These are phyloP conservation scores for Aquilaria sinensis DNA, from an alignment of 345 rosid species.

Conservation along the genomic window DNA sequence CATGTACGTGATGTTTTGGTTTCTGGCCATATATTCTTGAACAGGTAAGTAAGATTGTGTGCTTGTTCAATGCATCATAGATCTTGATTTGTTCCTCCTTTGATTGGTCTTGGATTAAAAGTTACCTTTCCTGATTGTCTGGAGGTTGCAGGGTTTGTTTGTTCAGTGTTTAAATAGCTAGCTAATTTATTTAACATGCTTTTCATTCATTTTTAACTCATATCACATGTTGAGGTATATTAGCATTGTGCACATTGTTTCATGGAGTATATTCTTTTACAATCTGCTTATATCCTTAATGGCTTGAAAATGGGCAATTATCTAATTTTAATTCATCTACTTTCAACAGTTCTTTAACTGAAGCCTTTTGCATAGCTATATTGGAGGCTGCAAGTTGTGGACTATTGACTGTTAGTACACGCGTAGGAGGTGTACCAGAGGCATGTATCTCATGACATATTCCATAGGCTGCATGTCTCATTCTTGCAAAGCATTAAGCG, in stretches of 20 bases:
- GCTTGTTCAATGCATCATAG: no score
- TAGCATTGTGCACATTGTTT: no score
- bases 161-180: neutral
- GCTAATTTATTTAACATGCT: neutral
- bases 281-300: no score
- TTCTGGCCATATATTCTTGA: constrained; percentile 83
- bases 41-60: constrained; percentile 44
- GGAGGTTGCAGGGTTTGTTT: no score
- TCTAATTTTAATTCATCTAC: constrained; percentile 11
- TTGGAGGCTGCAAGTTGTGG: constrained; percentile 99
- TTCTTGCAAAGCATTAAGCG: no score
- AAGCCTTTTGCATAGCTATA: constrained; percentile 98
- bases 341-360: constrained; percentile 79
- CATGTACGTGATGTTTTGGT: constrained; percentile 72
- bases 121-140: no score
- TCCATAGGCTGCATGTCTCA: neutral
- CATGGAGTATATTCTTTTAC: no score
- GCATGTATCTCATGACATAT: constrained; percentile 27
- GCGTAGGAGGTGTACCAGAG: constrained; percentile 98
- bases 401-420: constrained; percentile 86
- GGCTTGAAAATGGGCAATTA: neutral
- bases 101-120: no score
- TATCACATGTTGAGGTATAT: no score
- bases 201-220: neutral
- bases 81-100: no score